Percentiles rank a stretch among this genome's conserved stretches.
Evolutionary conservation across 2,329 filamentous ascomycete genomes (phyloP).

Genomic region (Fusarium sp.): DNA sequence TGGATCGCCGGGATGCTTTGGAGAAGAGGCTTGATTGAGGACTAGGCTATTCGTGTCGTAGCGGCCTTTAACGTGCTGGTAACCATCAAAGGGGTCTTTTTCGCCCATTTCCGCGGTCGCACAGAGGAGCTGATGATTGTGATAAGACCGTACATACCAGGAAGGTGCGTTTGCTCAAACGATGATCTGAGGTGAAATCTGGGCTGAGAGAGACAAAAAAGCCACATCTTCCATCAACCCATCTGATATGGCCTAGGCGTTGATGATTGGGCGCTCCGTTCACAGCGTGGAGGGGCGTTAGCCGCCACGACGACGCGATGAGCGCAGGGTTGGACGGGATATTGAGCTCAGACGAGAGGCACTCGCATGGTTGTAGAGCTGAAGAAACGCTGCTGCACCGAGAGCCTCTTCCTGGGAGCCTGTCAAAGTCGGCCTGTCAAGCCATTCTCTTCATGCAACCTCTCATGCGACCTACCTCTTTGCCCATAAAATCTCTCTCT

Average conservation of each 20-base stretch:
- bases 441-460: background rate
- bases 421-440: background rate
- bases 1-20: background rate
- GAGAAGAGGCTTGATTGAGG: background rate
- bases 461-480: constrained; percentile 14
- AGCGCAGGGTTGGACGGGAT: constrained; percentile 24
- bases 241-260: constrained; percentile 1
- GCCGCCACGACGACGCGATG: constrained; percentile 17
- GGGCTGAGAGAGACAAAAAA: background rate
- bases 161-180: constrained; percentile 1
- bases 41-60: background rate
- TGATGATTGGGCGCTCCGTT: constrained; percentile 10
- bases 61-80: background rate
- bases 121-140: background rate
- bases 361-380: background rate
- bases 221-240: constrained; percentile 6
- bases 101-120: background rate
- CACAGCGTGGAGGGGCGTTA: constrained; percentile 1
- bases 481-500: background rate
- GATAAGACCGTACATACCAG: background rate
- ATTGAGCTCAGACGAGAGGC: constrained; percentile 19
- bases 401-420: constrained; percentile 11
- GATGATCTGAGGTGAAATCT: constrained; percentile 11
- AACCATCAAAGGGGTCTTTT: constrained; percentile 4
- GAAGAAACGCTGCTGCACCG: constrained; percentile 2